phyloP scores from a whole-genome alignment of 1,139 yeast genomes.

The Suhomyces taliae region DNA sequence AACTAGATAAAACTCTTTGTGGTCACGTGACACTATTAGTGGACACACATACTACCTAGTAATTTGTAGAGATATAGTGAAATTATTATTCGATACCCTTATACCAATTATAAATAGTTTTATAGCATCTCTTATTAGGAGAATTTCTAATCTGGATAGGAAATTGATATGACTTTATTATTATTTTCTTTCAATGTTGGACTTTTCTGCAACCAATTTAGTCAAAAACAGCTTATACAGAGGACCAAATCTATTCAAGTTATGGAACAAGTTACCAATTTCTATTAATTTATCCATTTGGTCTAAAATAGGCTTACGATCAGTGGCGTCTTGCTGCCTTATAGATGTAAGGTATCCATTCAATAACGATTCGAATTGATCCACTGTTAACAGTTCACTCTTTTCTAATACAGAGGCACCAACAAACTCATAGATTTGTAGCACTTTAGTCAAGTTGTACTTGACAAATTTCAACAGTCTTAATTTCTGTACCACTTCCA shows the following conservation, averaged over 20 bases:
- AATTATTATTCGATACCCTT: no score
- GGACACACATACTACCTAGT: no score
- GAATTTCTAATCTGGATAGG: background rate
- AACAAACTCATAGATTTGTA: conserved; percentile 39
- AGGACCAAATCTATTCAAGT: conserved; percentile 48
- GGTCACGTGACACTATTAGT: no score
- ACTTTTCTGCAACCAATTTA: conserved; percentile 32
- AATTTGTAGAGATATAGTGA: no score
- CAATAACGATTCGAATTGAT: conserved; percentile 12
- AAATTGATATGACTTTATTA: background rate
- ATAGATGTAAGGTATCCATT: conserved; percentile 42
- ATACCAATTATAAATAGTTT: background rate
- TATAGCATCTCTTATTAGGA: background rate
- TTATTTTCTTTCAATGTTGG: background rate
- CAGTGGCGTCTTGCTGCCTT: conserved; percentile 25
- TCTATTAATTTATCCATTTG: conserved; percentile 47
- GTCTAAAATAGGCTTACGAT: conserved; percentile 28
- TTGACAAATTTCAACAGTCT: conserved; percentile 45
- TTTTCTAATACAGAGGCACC: background rate
- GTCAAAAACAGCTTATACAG: conserved; percentile 46
- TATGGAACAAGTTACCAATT: conserved; percentile 52
- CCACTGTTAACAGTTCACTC: conserved; percentile 6
- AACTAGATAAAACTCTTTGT: no score
- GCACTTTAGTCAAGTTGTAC: conserved; percentile 44
- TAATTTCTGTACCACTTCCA: conserved; percentile 38